phyloP scores from a whole-genome alignment of 371 early-diverging fungal species.

The Mortierella sp. region DNA sequence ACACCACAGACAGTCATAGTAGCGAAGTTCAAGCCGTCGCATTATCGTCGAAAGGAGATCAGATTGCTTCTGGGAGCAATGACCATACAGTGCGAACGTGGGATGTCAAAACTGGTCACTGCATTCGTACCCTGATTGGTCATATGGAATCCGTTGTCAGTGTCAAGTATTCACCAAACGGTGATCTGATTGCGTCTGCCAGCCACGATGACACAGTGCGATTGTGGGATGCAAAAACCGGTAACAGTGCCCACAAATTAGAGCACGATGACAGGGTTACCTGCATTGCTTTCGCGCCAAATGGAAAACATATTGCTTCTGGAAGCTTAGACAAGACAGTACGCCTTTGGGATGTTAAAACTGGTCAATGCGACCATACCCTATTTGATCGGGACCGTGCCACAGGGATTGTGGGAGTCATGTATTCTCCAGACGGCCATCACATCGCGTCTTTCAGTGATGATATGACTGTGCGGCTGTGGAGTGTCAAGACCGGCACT shows the following conservation, averaged over 20 bases:
- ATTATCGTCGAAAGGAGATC: no score
- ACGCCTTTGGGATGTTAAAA: neutral
- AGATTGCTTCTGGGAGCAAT: neutral
- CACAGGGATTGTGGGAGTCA: neutral
- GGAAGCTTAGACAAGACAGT: neutral
- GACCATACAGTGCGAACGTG: neutral
- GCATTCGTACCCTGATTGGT: neutral
- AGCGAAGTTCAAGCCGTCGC: no score
- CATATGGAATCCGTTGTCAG: neutral
- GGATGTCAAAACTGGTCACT: neutral
- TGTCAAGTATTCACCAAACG: neutral
- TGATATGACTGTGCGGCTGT: neutral
- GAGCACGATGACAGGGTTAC: neutral
- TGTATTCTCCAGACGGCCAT: constrained; percentile 4
- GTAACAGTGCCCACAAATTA: neutral
- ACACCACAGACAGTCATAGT: no score
- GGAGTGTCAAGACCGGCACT: neutral
- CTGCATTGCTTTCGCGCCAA: neutral
- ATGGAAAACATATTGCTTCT: neutral
- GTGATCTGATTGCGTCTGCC: neutral
- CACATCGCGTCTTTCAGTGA: neutral
- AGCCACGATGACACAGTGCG: neutral
- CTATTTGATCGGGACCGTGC: neutral
- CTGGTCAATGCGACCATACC: neutral
- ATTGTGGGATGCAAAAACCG: constrained; percentile 3